These are phyloP conservation scores for Xylaria polymorpha DNA, from an alignment of 2,329 filamentous ascomycete species.

Conservation along the genomic window DNA sequence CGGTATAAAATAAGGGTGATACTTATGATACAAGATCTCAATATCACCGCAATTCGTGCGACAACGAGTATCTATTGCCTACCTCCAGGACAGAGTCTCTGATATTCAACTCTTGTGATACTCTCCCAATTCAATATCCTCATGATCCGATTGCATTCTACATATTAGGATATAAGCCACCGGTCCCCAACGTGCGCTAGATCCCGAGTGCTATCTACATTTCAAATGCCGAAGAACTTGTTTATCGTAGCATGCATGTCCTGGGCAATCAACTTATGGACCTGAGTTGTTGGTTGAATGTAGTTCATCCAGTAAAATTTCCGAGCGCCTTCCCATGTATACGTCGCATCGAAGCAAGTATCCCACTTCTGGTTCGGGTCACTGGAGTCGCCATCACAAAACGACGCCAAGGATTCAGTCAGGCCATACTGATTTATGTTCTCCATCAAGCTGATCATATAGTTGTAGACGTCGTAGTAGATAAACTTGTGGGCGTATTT, in stretches of 20 bases:
- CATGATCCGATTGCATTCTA: too few relatives aligned
- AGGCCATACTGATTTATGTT: neutral
- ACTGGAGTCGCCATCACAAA: neutral
- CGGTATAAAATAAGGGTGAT: too few relatives aligned
- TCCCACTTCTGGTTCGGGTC: neutral
- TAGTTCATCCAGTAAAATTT: neutral
- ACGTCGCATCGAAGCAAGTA: neutral
- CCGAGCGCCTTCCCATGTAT: neutral
- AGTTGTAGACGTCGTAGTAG: neutral
- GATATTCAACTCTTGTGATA: too few relatives aligned
- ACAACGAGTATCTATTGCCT: too few relatives aligned
- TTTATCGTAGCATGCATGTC: neutral
- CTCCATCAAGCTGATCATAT: neutral
- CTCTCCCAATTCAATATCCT: too few relatives aligned
- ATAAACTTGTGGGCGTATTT: neutral
- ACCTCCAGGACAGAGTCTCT: too few relatives aligned
- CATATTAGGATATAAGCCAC: too few relatives aligned
- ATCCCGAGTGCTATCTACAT: neutral
- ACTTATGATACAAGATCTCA: too few relatives aligned
- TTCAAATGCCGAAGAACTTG: neutral
- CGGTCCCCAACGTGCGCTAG: too few relatives aligned
- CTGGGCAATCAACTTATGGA: neutral
- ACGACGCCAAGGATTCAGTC: neutral
- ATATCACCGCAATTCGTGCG: too few relatives aligned
- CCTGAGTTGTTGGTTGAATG: neutral